Percentiles rank a stretch among this genome's conserved stretches.
These are phyloP conservation scores for Botrytis pseudocinerea DNA, from an alignment of 2,329 filamentous ascomycete genomes.

Conservation along the genomic window DNA sequence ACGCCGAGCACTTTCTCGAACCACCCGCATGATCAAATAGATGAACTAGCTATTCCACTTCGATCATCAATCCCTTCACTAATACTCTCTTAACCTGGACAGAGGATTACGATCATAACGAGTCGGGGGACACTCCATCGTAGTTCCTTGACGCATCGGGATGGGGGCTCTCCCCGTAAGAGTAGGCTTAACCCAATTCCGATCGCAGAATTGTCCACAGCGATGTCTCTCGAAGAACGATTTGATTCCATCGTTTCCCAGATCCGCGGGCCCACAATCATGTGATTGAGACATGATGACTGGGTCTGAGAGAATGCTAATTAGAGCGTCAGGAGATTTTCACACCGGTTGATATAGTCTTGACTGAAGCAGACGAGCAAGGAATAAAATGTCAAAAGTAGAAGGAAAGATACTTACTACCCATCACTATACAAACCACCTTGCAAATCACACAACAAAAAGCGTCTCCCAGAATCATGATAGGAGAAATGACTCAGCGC, in stretches of 20 bases:
- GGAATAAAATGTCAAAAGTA: neutral
- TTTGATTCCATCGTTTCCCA: constrained; percentile 22
- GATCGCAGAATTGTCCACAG: constrained; percentile 18
- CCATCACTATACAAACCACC: constrained; percentile 23
- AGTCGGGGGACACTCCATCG: neutral
- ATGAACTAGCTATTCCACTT: neutral
- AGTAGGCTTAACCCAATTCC: constrained; percentile 6
- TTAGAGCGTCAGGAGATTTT: neutral
- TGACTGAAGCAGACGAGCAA: neutral
- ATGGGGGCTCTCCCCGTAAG: neutral
- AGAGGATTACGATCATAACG: neutral
- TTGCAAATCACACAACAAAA: constrained; percentile 24
- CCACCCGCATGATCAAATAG: neutral
- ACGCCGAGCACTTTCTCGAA: neutral
- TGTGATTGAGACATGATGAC: constrained; percentile 20
- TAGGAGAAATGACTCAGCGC: constrained; percentile 26
- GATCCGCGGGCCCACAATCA: constrained; percentile 19
- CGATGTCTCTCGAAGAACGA: constrained; percentile 19
- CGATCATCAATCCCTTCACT: neutral
- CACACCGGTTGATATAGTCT: neutral
- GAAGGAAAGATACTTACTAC: constrained; percentile 4
- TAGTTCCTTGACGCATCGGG: constrained; percentile 13
- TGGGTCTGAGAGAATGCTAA: constrained; percentile 22
- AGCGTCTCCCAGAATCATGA: constrained; percentile 4
- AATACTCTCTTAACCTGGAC: neutral